Conservation (phyloP, 2,329 filamentous ascomycete genomes). For the Colletotrichum ledebouriae region DNA sequence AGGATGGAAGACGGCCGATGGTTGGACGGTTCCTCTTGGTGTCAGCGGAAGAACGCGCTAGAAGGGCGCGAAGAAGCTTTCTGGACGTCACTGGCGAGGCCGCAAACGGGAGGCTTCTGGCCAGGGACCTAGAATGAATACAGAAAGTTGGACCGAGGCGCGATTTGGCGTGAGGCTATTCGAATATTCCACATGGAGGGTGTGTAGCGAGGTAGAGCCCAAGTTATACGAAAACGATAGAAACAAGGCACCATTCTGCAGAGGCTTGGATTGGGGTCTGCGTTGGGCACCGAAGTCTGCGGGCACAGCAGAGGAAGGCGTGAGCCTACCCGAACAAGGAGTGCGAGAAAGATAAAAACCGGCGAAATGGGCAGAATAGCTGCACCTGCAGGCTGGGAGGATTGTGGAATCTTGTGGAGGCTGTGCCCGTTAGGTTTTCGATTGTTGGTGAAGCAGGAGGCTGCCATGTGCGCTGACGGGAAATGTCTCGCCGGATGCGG, state of each 20-base stretch:
- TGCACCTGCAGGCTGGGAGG: conserved; percentile 15
- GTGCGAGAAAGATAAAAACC: conserved; percentile 6
- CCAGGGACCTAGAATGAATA: background rate
- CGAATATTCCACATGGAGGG: conserved; percentile 37
- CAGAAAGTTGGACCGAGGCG: conserved; percentile 3
- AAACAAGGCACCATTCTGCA: background rate
- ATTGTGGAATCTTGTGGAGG: conserved; percentile 38
- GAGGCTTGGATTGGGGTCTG: background rate
- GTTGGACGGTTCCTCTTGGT: conserved; percentile 13
- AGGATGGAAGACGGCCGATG: background rate
- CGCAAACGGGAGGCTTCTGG: conserved; percentile 39
- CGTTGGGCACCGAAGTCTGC: conserved; percentile 31
- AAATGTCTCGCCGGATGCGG: conserved; percentile 37
- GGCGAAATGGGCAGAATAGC: conserved; percentile 1
- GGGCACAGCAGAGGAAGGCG: conserved; percentile 11
- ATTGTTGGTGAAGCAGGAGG: conserved; percentile 30
- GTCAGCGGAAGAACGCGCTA: conserved; percentile 29
- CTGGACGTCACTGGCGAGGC: conserved; percentile 39
- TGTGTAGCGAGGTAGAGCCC: conserved; percentile 9
- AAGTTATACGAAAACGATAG: background rate
- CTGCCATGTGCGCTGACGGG: conserved; percentile 39
- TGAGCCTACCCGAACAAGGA: conserved; percentile 1
- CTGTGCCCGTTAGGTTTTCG: conserved; percentile 33
- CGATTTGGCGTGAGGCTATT: conserved; percentile 18
- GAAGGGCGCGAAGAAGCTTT: conserved; percentile 39